Percentiles rank a stretch among this genome's conserved stretches.
These are phyloP conservation scores for Calendula officinalis DNA, from an alignment of 129 eudicot genomes.

Conservation along the genomic window DNA sequence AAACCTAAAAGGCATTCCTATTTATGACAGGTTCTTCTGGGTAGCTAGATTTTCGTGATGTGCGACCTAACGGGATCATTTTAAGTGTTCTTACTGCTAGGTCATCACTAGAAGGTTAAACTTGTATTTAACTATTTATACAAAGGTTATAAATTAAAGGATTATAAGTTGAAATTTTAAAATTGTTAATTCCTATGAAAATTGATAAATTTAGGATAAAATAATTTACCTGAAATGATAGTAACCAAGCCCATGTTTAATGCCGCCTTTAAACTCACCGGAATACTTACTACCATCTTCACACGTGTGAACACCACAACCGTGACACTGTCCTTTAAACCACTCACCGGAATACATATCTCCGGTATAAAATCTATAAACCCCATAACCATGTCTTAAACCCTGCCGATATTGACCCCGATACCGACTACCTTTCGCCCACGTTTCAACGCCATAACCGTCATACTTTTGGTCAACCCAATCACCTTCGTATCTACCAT, in stretches of 20 bases:
- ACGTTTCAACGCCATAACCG: slow-evolving; percentile 84
- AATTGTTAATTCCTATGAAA: not conserved
- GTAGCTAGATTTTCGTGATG: too few species aligned
- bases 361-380: slow-evolving; percentile 70
- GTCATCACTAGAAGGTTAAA: too few species aligned
- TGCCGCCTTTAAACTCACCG: slow-evolving; percentile 74
- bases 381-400: slow-evolving; percentile 77
- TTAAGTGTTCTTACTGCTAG: too few species aligned
- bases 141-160: too few species aligned
- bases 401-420: slow-evolving; percentile 81
- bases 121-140: too few species aligned
- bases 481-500: slow-evolving; percentile 90
- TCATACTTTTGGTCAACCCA: slow-evolving; percentile 89
- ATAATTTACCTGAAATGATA: slow-evolving; percentile 76
- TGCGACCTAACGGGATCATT: too few species aligned
- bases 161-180: not conserved
- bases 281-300: slow-evolving; percentile 74
- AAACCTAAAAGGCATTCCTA: not conserved
- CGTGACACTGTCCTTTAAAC: slow-evolving; percentile 85
- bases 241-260: slow-evolving; percentile 86
- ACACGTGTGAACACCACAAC: slow-evolving; percentile 72
- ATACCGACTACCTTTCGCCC: slow-evolving; percentile 80
- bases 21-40: too few species aligned
- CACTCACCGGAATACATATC: slow-evolving; percentile 81
- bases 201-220: not conserved